Evolutionary conservation across 768 basidiomycete species (phyloP).

Genomic region (Boletus fagicola): DNA sequence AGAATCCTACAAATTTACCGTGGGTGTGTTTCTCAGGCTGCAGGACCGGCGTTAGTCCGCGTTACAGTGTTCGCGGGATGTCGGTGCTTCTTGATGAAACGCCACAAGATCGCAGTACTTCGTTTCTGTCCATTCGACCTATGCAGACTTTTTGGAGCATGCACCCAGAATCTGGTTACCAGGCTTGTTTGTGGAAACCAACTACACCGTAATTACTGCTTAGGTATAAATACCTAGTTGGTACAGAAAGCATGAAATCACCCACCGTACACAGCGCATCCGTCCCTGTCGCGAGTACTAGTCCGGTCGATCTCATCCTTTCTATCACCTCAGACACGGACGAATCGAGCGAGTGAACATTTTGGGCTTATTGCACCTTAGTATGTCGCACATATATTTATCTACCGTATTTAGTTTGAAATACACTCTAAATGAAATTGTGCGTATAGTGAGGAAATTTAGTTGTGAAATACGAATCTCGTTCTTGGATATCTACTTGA

Average conservation of each 20-base stretch:
- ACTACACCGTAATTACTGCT: too few species aligned
- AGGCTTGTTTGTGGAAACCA: background rate
- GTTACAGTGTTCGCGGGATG: background rate
- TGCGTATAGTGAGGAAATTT: background rate
- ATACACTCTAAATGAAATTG: background rate
- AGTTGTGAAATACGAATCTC: too few species aligned
- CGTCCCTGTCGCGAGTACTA: background rate
- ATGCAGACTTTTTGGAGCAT: background rate
- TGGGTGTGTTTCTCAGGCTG: background rate
- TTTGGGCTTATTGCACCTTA: too few species aligned
- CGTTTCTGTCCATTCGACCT: background rate
- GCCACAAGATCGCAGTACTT: too few species aligned
- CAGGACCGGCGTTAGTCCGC: background rate
- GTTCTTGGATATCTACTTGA: background rate
- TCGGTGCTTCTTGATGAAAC: background rate
- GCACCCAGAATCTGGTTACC: too few species aligned
- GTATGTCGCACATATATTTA: too few species aligned
- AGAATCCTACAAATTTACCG: background rate
- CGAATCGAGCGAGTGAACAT: background rate
- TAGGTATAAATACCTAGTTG: background rate
- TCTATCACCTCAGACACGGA: background rate
- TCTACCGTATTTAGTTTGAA: too few species aligned
- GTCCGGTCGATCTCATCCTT: background rate
- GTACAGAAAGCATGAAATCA: background rate
- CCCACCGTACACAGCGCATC: background rate